Evolutionary conservation across 1,284 basidiomycete genomes (phyloP).

Genomic region (Anthracocystis walkeri): DNA sequence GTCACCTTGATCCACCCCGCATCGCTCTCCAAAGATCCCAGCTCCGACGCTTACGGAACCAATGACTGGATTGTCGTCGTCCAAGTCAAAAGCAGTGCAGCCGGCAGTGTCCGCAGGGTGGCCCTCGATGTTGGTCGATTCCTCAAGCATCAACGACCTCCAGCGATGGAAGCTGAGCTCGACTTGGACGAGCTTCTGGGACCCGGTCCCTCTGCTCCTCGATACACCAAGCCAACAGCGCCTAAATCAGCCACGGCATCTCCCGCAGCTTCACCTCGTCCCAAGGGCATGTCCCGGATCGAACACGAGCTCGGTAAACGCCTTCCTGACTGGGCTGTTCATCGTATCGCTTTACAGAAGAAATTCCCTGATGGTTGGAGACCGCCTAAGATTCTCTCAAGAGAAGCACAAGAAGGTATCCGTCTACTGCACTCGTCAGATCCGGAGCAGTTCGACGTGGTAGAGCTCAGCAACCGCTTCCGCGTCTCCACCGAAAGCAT

Average conservation of each 20-base stretch:
- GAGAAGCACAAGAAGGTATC: constrained; percentile 66
- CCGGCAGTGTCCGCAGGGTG: constrained; percentile 57
- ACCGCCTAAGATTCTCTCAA: constrained; percentile 63
- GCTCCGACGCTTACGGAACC: constrained; percentile 33
- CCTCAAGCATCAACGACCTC: constrained; percentile 40
- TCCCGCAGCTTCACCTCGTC: constrained; percentile 27
- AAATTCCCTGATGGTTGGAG: constrained; percentile 66
- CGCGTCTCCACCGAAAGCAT: constrained; percentile 61
- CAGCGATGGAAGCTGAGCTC: constrained; percentile 30
- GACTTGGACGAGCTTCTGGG: constrained; percentile 59
- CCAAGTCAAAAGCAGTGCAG: constrained; percentile 56
- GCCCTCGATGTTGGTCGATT: constrained; percentile 55
- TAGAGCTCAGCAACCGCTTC: constrained; percentile 56
- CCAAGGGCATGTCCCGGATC: constrained; percentile 60
- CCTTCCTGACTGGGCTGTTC: constrained; percentile 58
- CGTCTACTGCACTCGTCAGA: constrained; percentile 59
- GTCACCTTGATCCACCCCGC: constrained; percentile 57
- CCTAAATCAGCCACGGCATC: constrained; percentile 9
- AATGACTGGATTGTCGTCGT: constrained; percentile 66
- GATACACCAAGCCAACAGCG: constrained; percentile 16
- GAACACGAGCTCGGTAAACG: constrained; percentile 57
- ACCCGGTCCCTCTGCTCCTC: constrained; percentile 31
- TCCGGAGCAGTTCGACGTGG: constrained; percentile 57
- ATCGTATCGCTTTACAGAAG: constrained; percentile 56
- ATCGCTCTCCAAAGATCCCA: constrained; percentile 47